Base-by-base conservation (phyloP, 805 yeast species). In the Starmerella vaccinii region DNA sequence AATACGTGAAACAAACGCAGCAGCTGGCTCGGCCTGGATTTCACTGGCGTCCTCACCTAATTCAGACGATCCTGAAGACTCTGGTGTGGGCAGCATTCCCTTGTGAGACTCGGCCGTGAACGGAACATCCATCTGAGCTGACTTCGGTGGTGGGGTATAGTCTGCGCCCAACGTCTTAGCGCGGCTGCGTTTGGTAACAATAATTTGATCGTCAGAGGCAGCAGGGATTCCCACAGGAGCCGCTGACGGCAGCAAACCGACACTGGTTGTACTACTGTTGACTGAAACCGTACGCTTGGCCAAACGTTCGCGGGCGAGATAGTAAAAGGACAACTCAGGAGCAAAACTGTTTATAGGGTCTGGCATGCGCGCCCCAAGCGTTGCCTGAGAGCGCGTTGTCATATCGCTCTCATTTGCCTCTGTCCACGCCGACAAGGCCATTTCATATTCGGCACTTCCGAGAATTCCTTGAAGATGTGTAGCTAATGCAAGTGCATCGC, bases 271-370 rank as follows among this genome's bases (percentile, higher is more conserved):
- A 30, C 49, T 37, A 38, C 49, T 37, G 30, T 8, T 21, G 19
- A 18, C 16, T 3, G 46, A 18, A 8, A 19, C 13, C 18, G 40
- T 26, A 70, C 47, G 65, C 74, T 78, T 66, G 61, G 76, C 79
- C 55, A 75, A 63, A 82, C 86, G 84, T 68, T 92, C 98, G 48
- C 78, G 81, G 16, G 88, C 95, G 56, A 92, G 73, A 62, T 78
- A 82, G 64, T 92, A 92, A 34, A 90, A 82, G 6, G 95, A 86
- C 12, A 90, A 69, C 56, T 89, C 72, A 0, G 98, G 97, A 67
- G 89, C 95, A 65, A 76, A 89, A 1, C 89, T 90, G 49, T 76
- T 73, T 0, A 95, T 84, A 15, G 97, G 97, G 65, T 87, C 40
- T 29, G 49, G 49, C 15, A 38, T 12, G 27, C 46, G 46, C 5